Conservation (phyloP, 2,329 filamentous ascomycete genomes). For the Leptographium galeiforme region DNA sequence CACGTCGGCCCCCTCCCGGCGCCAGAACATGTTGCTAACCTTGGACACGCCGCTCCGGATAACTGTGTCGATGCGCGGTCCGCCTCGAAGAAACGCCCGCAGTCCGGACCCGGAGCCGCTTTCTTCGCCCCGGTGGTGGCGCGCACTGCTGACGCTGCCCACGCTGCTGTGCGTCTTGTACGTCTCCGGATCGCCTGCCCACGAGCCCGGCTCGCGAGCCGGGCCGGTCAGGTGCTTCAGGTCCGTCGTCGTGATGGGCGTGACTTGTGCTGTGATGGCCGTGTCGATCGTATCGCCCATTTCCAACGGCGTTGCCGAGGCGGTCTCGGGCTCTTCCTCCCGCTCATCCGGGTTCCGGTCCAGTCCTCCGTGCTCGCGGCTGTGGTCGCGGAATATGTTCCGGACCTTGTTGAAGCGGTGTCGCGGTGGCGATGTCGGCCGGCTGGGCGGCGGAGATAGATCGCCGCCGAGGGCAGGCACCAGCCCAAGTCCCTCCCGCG, state of each 20-base stretch:
- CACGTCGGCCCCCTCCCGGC: conserved; percentile 28
- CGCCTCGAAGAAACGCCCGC: conserved; percentile 52
- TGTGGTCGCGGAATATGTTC: conserved; percentile 41
- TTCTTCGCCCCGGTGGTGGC: conserved; percentile 2
- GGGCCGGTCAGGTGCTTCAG: background rate
- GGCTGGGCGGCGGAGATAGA: conserved; percentile 48
- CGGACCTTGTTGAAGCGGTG: conserved; percentile 45
- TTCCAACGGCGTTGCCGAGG: background rate
- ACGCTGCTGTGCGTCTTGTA: conserved; percentile 33
- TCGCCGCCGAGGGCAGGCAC: conserved; percentile 49
- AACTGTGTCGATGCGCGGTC: conserved; percentile 58
- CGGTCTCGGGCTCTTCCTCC: background rate
- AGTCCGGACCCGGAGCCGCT: conserved; percentile 21
- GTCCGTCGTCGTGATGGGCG: background rate
- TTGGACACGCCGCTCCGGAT: conserved; percentile 47
- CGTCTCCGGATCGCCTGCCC: background rate
- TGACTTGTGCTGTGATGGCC: conserved; percentile 12
- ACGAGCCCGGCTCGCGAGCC: background rate
- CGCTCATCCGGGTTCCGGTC: conserved; percentile 20
- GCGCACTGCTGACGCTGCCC: conserved; percentile 33
- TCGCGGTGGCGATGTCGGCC: conserved; percentile 48
- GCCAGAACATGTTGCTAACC: conserved; percentile 44
- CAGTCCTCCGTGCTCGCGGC: conserved; percentile 28
- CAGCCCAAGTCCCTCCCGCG: conserved; percentile 29
- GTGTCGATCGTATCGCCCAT: conserved; percentile 6